Base-by-base conservation (phyloP, 1,139 yeast genomes). In the Taiozyma sp. region DNA sequence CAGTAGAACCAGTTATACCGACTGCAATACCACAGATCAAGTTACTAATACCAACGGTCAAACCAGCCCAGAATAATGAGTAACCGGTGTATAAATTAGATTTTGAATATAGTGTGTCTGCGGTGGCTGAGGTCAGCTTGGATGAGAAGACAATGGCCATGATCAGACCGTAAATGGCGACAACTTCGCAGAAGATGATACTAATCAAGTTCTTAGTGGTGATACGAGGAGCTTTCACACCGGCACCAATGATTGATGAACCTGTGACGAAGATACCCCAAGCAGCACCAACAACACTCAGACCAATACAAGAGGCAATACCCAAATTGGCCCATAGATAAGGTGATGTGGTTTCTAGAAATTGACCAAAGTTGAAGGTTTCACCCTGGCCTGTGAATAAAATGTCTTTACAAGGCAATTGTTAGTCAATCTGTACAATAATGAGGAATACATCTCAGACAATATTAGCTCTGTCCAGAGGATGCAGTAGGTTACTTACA, bases 181-280 rank as follows among this genome's bases (percentile, higher is more conserved):
- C 99, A 60, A 95, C 99, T 72, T 95, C 99, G 77, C 99, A 95
- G 76, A 95, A 95, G 74, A 95, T 95, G 69, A 95, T 93, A 50
- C 96, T 86, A 56, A 95, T 95, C 68, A 95, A 80, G 70, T 93
- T 93, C 76, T 95, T 95, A 55, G 99, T 95, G 46, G 98, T 91
- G 68, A 95, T 95, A 67, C 98, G 77, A 47, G 99, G 99, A 5
- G 96, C 93, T 68, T 88, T 88, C 55, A 95, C 97, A 73, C 99
- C 99, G 6, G 99, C 99, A 60, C 99, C 99, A 55, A 95, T 73
- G 60, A 95, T 88, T 42, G 97, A 83, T 1, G 97, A 78, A 42
- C 99, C 99, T 1, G 98, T 93, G 55, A 95, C 81, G 69, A 93
- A 95, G 59, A 95, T 95, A 57, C 99, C 99, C 98, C 99, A 93